Percentiles rank a stretch among this genome's conserved stretches.
phyloP scores from a whole-genome alignment of 257 asterid species.

The Catharanthus roseus region DNA sequence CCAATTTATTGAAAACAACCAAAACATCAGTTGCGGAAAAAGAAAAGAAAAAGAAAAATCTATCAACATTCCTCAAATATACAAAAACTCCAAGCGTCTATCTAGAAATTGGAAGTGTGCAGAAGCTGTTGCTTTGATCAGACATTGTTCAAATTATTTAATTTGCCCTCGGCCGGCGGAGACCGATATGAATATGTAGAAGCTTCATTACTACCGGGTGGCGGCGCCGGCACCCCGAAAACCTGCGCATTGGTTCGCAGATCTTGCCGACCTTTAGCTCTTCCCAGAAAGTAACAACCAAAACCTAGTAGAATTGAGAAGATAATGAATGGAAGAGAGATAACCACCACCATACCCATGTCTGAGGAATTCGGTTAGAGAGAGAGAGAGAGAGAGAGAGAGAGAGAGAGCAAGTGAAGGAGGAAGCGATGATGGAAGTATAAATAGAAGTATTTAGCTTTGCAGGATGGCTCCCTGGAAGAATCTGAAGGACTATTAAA shows the following conservation, averaged over 20 bases:
- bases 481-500: neutral
- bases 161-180: slow-evolving; percentile 13
- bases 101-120: neutral
- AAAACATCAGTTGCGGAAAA: no score
- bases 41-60: no score
- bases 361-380: neutral
- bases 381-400: neutral
- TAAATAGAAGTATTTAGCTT: neutral
- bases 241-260: slow-evolving; percentile 61
- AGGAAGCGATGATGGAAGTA: neutral
- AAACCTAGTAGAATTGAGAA: slow-evolving; percentile 67
- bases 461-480: neutral
- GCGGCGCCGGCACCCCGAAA: slow-evolving; percentile 68
- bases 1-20: no score
- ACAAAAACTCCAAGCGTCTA: neutral
- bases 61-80: neutral
- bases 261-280: slow-evolving; percentile 77
- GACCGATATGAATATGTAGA: slow-evolving; percentile 20
- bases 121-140: slow-evolving; percentile 1
- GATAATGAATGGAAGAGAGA: slow-evolving; percentile 70
- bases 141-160: slow-evolving; percentile 12
- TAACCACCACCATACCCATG: slow-evolving; percentile 87
- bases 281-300: slow-evolving; percentile 77
- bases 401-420: neutral
- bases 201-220: slow-evolving; percentile 41